Conservation (phyloP, 306 rosid species). For the Cucumis cinereus region DNA sequence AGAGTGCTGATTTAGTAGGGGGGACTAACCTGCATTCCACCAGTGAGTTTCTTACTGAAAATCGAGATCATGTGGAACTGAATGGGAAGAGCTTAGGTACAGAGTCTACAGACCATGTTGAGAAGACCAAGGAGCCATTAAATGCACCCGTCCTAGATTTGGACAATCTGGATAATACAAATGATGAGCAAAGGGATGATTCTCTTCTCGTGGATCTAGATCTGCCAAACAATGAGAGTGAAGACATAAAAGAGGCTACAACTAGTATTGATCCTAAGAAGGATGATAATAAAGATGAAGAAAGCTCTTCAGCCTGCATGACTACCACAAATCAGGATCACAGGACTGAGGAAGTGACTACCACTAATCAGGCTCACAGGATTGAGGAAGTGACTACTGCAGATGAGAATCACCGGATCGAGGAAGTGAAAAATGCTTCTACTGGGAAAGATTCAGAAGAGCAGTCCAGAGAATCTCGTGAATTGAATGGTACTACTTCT, state of each 20-base stretch:
- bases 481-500: constrained; percentile 19
- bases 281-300: constrained; percentile 13
- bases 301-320: background rate
- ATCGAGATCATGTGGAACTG: constrained; percentile 17
- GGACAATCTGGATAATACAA: constrained; percentile 20
- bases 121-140: constrained; percentile 6
- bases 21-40: constrained; percentile 17
- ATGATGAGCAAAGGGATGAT: constrained; percentile 12
- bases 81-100: constrained; percentile 15
- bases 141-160: constrained; percentile 16
- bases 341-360: constrained; percentile 8
- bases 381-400: constrained; percentile 15
- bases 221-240: constrained; percentile 15
- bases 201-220: constrained; percentile 10
- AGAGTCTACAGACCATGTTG: constrained; percentile 9
- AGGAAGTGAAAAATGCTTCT: constrained; percentile 9
- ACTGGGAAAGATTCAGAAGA: constrained; percentile 16
- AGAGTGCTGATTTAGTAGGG: constrained; percentile 19
- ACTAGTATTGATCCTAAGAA: constrained; percentile 10
- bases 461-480: constrained; percentile 15
- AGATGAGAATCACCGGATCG: constrained; percentile 16
- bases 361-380: constrained; percentile 15
- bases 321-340: constrained; percentile 17
- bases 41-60: constrained; percentile 18
- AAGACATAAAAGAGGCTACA: constrained; percentile 12